Percentiles rank a stretch among this genome's conserved stretches.
Conservation (phyloP, 345 rosid genomes). For the Moricandia arvensis region DNA sequence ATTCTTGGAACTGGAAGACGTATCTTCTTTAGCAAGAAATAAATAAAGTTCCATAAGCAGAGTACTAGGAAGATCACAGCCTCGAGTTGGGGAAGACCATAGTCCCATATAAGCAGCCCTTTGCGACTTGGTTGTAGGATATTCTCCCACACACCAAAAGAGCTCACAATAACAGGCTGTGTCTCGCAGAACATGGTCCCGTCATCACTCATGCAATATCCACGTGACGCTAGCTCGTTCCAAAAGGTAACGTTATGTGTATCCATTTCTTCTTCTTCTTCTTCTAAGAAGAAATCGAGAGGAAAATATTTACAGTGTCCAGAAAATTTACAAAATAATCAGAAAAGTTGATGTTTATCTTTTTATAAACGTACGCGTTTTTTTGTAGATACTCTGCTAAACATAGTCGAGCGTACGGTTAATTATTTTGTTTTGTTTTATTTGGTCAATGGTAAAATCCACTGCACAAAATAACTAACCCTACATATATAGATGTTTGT, state of each 20-base stretch:
- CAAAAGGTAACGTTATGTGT: background rate
- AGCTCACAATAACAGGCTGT: background rate
- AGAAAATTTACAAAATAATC: background rate
- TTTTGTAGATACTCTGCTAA: slow-evolving; percentile 10
- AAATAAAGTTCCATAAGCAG: slow-evolving; percentile 32
- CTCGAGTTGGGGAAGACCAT: slow-evolving; percentile 31
- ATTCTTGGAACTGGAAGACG: slow-evolving; percentile 29
- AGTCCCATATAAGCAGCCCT: slow-evolving; percentile 23
- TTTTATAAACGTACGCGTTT: background rate
- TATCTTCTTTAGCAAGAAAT: slow-evolving; percentile 28
- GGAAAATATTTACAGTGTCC: background rate
- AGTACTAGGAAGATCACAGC: slow-evolving; percentile 18
- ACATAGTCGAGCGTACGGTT: slow-evolving; percentile 7
- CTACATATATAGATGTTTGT: background rate
- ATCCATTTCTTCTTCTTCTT: slow-evolving; percentile 9
- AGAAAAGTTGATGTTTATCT: background rate
- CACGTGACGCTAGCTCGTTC: background rate
- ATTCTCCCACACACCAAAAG: slow-evolving; percentile 34
- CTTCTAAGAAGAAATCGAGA: slow-evolving; percentile 5
- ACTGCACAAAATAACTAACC: background rate
- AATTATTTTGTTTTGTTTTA: background rate
- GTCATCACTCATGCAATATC: slow-evolving; percentile 12
- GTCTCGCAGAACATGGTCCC: slow-evolving; percentile 23
- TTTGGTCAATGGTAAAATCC: background rate
- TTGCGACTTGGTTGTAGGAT: accelerated